Percentiles rank a stretch among this genome's conserved stretches.
These are phyloP conservation scores for Boletus reticuloceps DNA, from an alignment of 768 basidiomycete species.

Conservation along the genomic window DNA sequence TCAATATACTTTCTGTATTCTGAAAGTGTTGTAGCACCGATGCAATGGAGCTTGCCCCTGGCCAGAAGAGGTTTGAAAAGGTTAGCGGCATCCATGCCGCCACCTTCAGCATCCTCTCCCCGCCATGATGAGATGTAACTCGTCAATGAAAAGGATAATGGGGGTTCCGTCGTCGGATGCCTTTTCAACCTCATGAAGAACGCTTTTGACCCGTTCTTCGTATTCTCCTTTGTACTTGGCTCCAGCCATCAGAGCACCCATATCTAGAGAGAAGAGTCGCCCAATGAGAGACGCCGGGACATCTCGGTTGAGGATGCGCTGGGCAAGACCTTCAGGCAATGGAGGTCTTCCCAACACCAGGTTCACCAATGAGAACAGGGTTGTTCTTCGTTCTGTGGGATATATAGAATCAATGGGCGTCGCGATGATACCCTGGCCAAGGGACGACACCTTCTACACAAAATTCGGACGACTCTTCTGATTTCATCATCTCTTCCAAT, in stretches of 20 bases:
- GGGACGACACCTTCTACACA: constrained; percentile 65
- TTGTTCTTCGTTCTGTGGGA: constrained; percentile 86
- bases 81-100: constrained; percentile 93
- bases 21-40: constrained; percentile 89
- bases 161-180: constrained; percentile 70
- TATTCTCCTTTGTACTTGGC: constrained; percentile 95
- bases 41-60: constrained; percentile 72
- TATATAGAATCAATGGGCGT: constrained; percentile 7
- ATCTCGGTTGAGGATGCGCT: constrained; percentile 92
- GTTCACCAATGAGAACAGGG: constrained; percentile 94
- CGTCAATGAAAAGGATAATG: constrained; percentile 94
- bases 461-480: constrained; percentile 76
- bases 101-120: constrained; percentile 77
- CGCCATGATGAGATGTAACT: constrained; percentile 92
- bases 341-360: constrained; percentile 94
- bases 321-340: constrained; percentile 95
- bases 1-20: constrained; percentile 95
- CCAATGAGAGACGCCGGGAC: constrained; percentile 74
- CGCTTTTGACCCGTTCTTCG: constrained; percentile 92
- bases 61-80: constrained; percentile 91
- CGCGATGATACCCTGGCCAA: neutral
- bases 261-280: constrained; percentile 82
- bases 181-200: constrained; percentile 92
- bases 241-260: constrained; percentile 94
- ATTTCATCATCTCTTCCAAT: constrained; percentile 94